phyloP scores from a whole-genome alignment of 176 grass and related monocot genomes.

The Thalia dealbata region DNA sequence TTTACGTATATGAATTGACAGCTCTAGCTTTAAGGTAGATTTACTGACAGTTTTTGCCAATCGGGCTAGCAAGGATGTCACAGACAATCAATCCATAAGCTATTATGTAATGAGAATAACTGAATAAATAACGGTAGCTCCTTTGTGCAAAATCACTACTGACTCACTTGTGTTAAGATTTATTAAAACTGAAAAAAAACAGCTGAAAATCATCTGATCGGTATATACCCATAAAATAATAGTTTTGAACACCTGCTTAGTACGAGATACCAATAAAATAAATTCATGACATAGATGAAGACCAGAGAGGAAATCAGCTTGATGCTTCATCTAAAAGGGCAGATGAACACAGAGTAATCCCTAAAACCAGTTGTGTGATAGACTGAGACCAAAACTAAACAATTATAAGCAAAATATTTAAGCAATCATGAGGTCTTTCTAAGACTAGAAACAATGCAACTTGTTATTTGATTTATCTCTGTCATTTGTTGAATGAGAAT shows the following conservation, averaged over 20 bases:
- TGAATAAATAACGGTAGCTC: too few species aligned
- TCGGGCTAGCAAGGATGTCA: background rate
- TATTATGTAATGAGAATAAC: background rate
- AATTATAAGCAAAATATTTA: too few species aligned
- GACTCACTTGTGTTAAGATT: background rate
- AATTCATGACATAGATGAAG: background rate
- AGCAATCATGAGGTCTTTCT: too few species aligned
- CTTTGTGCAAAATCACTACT: background rate
- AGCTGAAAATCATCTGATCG: background rate
- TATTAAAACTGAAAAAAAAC: background rate
- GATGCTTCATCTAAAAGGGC: too few species aligned
- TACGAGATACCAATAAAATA: background rate
- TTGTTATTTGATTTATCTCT: too few species aligned
- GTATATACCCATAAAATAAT: background rate
- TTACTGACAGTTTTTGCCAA: background rate
- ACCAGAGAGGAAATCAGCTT: too few species aligned
- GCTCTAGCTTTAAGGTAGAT: background rate
- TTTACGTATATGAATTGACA: background rate
- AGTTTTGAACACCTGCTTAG: background rate
- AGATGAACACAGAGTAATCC: too few species aligned
- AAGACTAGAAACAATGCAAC: too few species aligned
- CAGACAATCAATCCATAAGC: background rate
- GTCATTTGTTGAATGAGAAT: too few species aligned
- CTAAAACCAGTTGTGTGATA: too few species aligned
- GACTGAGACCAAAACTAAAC: too few species aligned